These are phyloP conservation scores for Toxicodendron radicans DNA, from an alignment of 345 rosid species.

Conservation along the genomic window DNA sequence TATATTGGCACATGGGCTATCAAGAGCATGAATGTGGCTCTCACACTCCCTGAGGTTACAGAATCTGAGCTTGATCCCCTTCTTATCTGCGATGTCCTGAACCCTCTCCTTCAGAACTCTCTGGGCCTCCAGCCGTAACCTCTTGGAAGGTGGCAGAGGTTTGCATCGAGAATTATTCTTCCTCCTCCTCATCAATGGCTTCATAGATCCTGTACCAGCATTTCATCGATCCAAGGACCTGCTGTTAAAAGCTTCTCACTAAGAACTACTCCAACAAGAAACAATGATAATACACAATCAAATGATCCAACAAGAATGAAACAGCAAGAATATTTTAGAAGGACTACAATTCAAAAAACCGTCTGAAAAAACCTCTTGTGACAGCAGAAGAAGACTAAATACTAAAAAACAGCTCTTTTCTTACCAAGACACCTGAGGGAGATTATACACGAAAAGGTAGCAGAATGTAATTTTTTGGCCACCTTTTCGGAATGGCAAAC, in stretches of 20 bases:
- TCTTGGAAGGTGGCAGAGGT: slow-evolving; percentile 93
- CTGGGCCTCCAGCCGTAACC: slow-evolving; percentile 92
- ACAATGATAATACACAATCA: slow-evolving; percentile 18
- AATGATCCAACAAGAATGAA: slow-evolving; percentile 9
- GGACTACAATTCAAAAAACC: not conserved
- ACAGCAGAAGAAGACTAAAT: not conserved
- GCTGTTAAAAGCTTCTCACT: slow-evolving; percentile 64
- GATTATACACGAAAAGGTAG: not conserved
- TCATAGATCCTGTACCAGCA: slow-evolving; percentile 93
- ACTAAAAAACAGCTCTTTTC: not conserved
- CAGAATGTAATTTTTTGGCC: not conserved
- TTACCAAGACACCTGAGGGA: not conserved
- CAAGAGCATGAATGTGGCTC: slow-evolving; percentile 62
- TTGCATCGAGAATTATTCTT: slow-evolving; percentile 72
- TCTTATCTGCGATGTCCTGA: slow-evolving; percentile 95
- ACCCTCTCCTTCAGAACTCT: slow-evolving; percentile 95
- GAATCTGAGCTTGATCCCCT: slow-evolving; percentile 83
- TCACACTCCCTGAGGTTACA: slow-evolving; percentile 94
- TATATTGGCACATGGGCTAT: slow-evolving; percentile 77
- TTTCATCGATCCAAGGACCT: slow-evolving; percentile 82
- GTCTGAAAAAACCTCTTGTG: not conserved
- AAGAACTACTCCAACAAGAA: slow-evolving; percentile 46
- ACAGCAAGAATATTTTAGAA: not conserved
- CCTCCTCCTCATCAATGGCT: slow-evolving; percentile 59
- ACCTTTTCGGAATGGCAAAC: not conserved